Evolutionary conservation across 148 eudicot genomes (phyloP).

Genomic region (Chenopodium berlandieri): DNA sequence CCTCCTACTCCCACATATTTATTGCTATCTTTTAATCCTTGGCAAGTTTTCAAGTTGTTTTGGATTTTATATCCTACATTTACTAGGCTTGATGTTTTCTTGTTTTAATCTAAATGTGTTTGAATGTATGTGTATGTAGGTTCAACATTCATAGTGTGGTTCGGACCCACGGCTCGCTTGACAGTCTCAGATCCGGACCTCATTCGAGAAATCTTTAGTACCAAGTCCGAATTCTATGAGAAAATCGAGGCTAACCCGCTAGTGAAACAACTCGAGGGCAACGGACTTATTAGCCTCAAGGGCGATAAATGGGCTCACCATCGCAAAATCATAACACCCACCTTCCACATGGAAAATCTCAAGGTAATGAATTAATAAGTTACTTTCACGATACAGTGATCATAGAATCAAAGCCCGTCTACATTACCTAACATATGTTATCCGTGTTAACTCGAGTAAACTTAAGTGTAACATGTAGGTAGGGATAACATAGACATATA

Average conservation of each 20-base stretch:
- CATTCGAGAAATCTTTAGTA: slow-evolving; percentile 69
- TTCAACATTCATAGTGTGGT: slow-evolving; percentile 87
- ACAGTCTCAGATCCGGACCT: slow-evolving; percentile 84
- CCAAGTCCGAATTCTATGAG: slow-evolving; percentile 76
- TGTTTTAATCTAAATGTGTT: not conserved
- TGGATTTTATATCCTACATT: not conserved
- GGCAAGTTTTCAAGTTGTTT: not conserved
- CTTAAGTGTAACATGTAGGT: not conserved
- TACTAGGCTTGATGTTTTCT: not conserved
- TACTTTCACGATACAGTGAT: not conserved
- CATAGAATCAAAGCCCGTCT: no score
- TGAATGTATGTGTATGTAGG: slow-evolving; percentile 36
- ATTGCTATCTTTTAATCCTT: slow-evolving; percentile 20
- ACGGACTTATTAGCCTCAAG: slow-evolving; percentile 85
- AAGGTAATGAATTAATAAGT: slow-evolving; percentile 42
- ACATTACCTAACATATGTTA: no score
- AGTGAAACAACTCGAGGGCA: slow-evolving; percentile 77
- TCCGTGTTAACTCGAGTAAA: no score
- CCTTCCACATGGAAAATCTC: slow-evolving; percentile 90
- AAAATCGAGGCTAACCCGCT: slow-evolving; percentile 81
- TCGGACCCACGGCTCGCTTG: slow-evolving; percentile 76
- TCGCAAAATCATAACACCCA: slow-evolving; percentile 85
- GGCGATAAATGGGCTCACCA: slow-evolving; percentile 99
- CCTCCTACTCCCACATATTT: slow-evolving; percentile 23
- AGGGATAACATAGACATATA: not conserved